Evolutionary conservation across 345 rosid species (phyloP).

Genomic region (Populus alba): DNA sequence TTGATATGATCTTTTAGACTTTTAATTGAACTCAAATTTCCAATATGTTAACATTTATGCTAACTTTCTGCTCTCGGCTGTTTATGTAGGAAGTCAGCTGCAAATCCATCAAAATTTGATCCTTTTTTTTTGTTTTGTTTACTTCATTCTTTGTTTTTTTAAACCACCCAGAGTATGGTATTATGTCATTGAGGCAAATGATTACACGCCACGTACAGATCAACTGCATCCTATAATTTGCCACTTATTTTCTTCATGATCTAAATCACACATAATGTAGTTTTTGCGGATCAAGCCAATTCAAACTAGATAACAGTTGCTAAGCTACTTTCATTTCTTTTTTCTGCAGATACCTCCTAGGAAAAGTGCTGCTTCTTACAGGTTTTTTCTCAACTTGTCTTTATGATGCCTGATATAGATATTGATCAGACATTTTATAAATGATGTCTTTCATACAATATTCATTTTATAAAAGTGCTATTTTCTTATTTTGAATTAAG

Average conservation of each 20-base stretch:
- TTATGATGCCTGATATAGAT: not conserved
- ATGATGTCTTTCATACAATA: not conserved
- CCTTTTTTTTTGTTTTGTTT: not conserved
- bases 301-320: not conserved
- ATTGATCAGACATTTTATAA: not conserved
- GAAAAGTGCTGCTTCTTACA: constrained; percentile 94
- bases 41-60: not conserved
- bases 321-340: constrained; percentile 21
- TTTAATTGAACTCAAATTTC: not conserved
- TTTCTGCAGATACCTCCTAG: constrained; percentile 96
- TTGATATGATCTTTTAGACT: not conserved
- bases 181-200: not conserved
- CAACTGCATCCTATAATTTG: not conserved
- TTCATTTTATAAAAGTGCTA: not conserved
- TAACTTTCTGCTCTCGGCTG: not conserved
- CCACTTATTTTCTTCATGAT: not conserved
- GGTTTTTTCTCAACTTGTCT: constrained; percentile 43
- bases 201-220: not conserved
- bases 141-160: not conserved
- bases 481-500: not conserved
- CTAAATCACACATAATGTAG: not conserved
- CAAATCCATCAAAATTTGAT: not conserved
- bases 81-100: not conserved
- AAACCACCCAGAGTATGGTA: not conserved
- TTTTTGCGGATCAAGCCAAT: not conserved